Evolutionary conservation across 2,329 filamentous ascomycete genomes (phyloP).

Genomic region (Pyrenophora teres): DNA sequence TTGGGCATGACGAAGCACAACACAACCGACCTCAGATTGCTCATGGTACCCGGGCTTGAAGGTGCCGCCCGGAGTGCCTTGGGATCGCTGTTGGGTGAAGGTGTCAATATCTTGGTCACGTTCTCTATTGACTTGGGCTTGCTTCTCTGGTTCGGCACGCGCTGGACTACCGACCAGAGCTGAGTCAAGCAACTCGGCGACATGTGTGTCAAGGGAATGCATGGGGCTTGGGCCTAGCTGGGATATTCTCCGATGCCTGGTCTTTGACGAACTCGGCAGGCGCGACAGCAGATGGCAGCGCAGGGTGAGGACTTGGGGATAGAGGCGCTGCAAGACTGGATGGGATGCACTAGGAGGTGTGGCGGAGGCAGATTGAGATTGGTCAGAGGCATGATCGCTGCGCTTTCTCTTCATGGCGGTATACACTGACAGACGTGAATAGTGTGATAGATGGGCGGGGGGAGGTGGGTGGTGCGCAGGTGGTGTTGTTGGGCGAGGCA

Average conservation of each 20-base stretch:
- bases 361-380: conserved; percentile 46
- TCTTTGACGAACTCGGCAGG: conserved; percentile 69
- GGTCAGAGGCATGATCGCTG: conserved; percentile 27
- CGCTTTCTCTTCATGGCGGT: conserved; percentile 35
- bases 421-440: neutral
- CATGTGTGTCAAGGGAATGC: conserved; percentile 33
- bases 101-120: conserved; percentile 48
- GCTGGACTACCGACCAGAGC: conserved; percentile 63
- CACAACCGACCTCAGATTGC: conserved; percentile 51
- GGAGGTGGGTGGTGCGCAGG: neutral
- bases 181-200: conserved; percentile 68
- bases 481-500: neutral
- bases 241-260: conserved; percentile 54
- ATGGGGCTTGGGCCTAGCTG: conserved; percentile 50
- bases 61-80: conserved; percentile 34
- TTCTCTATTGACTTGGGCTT: conserved; percentile 52
- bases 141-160: conserved; percentile 49
- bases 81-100: conserved; percentile 53
- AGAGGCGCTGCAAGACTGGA: conserved; percentile 71
- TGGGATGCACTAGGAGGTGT: conserved; percentile 53
- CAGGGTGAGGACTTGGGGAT: conserved; percentile 67
- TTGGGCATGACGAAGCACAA: neutral
- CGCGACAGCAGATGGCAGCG: conserved; percentile 71
- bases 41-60: conserved; percentile 41
- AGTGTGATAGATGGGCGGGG: neutral